phyloP scores from a whole-genome alignment of 306 rosid species.

The Heteromeles arbutifolia region DNA sequence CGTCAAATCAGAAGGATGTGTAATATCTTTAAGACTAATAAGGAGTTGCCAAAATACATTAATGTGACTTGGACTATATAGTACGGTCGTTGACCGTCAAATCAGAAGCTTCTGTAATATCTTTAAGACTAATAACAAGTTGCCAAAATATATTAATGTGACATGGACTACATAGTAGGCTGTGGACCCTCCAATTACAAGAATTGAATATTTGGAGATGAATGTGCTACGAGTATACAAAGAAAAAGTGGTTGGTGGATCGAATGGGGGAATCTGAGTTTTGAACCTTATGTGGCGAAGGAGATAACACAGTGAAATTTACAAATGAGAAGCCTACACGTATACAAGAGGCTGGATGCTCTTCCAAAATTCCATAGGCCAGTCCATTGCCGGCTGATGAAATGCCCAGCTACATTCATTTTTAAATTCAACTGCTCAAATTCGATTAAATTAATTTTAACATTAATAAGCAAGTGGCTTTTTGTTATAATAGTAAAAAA shows the following conservation, averaged over 20 bases:
- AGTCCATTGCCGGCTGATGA: neutral
- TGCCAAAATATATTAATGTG: neutral
- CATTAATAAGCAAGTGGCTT: too few species aligned
- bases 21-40: too few species aligned
- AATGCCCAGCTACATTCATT: too few species aligned
- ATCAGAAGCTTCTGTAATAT: too few species aligned
- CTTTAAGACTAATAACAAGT: too few species aligned
- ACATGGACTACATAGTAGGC: too few species aligned
- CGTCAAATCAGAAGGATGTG: rapidly evolving
- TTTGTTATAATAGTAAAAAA: rapidly evolving
- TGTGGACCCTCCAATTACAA: neutral
- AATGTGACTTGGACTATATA: neutral
- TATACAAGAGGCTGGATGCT: neutral
- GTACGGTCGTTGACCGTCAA: too few species aligned
- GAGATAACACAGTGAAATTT: neutral
- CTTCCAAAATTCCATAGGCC: neutral
- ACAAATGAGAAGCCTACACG: neutral
- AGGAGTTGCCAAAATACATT: neutral
- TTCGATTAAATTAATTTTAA: too few species aligned
- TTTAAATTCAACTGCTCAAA: too few species aligned
- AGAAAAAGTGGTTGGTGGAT: neutral
- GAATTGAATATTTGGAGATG: neutral
- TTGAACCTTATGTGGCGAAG: neutral
- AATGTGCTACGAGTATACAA: neutral
- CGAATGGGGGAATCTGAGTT: neutral